Base-by-base conservation (phyloP, 2,329 filamentous ascomycete genomes). In the Thelonectria discophora region DNA sequence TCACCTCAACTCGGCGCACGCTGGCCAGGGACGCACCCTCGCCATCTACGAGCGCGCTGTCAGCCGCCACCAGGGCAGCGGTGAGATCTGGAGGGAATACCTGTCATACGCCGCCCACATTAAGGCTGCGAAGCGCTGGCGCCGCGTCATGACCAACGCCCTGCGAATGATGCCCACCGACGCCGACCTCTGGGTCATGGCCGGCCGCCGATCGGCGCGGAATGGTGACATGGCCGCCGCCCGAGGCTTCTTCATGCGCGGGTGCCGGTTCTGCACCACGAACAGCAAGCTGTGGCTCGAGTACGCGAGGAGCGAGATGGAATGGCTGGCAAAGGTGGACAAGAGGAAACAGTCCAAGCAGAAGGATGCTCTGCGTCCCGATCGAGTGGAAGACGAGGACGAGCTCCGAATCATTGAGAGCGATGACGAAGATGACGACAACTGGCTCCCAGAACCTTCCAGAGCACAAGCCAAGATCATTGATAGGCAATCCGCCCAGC, bases 251-350 rank as follows among this genome's bases (percentile, higher is more conserved):
- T 99, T 93, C 86, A 96, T 88, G 82, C 85, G 94, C 64, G 95
- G 94, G 0, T 86, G 97, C 73, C 84, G 95, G 43, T 98, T 99
- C 77, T 97, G 94, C 80, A 92, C 89, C 53, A 86, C 82, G 50
- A 89, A 90, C 48, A 87, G 83, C 65, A 81, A 82, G 17, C 77
- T 99, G 53, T 99, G 94, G 93, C 75, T 97, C 34, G 92, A 97
- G 78, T 98, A 97, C 74, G 90, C 91, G 9, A 90, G 91, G 73
- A 84, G 94, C 72, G 95, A 99, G 82, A 93, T 97, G 88, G 90
- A 95, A 65, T 98, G 97, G 82, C 83, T 98, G 58, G 88, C 86
- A 53, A 93, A 91, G 79, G 88, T 98, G 72, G 88, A 91, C 60
- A 87, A 87, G 63, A 87, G 93, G 75, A 88, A 89, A 76, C 84